These are phyloP conservation scores for Boletus coccyginus DNA, from an alignment of 768 basidiomycete genomes.

Conservation along the genomic window DNA sequence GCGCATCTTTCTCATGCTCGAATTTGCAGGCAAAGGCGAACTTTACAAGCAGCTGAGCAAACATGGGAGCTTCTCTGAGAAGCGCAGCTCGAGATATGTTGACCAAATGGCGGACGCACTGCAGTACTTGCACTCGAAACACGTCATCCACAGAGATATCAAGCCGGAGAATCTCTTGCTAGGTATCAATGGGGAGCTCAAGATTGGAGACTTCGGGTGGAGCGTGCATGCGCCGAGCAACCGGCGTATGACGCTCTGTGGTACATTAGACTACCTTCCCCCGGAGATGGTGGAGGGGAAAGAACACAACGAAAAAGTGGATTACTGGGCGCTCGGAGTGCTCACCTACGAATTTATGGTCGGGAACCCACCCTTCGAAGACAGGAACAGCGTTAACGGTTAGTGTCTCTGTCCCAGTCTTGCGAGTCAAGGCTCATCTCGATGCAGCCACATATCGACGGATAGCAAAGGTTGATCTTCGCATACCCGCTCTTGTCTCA, in stretches of 20 bases:
- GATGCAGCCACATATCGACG: constrained; percentile 80
- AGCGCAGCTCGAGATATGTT: constrained; percentile 84
- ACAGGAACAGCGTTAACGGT: constrained; percentile 75
- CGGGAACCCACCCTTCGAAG: constrained; percentile 86
- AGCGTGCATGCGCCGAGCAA: constrained; percentile 94
- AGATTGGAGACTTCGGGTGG: constrained; percentile 99
- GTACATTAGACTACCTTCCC: constrained; percentile 94
- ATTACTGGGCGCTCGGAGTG: constrained; percentile 97
- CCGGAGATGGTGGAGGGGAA: constrained; percentile 97
- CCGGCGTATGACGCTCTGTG: constrained; percentile 86
- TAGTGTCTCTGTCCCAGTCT: constrained; percentile 21
- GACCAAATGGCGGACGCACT: constrained; percentile 98
- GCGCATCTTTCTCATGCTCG: constrained; percentile 96
- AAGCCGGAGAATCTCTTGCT: constrained; percentile 97
- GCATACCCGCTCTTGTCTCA: constrained; percentile 39
- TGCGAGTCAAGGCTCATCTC: constrained; percentile 6
- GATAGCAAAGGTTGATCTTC: constrained; percentile 84
- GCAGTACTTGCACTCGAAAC: constrained; percentile 87
- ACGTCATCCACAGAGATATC: constrained; percentile 98
- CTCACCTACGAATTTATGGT: constrained; percentile 92
- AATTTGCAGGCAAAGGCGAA: constrained; percentile 96
- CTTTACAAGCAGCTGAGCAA: constrained; percentile 94
- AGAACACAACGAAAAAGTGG: constrained; percentile 88
- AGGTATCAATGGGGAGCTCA: constrained; percentile 93
- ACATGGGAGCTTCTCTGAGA: constrained; percentile 83